These are phyloP conservation scores for Acorus gramineus DNA, from an alignment of 106 monocot genomes.

Conservation along the genomic window DNA sequence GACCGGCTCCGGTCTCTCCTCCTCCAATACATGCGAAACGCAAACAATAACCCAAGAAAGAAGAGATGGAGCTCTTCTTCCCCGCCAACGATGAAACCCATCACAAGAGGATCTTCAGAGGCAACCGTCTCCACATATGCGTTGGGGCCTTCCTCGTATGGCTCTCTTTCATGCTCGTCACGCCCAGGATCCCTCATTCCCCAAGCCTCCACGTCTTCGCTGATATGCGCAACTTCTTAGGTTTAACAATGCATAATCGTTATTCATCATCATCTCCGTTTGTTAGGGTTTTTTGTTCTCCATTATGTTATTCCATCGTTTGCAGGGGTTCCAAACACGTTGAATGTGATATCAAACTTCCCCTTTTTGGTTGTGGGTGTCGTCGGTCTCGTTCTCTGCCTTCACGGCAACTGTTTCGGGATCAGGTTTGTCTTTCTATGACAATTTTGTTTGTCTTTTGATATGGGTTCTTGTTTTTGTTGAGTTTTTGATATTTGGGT, in stretches of 20 bases:
- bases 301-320: neutral
- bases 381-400: constrained; percentile 66
- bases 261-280: neutral
- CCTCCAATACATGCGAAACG: too few relatives aligned
- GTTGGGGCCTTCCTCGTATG: constrained; percentile 13
- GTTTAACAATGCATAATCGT: constrained; percentile 11
- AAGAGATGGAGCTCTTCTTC: too few relatives aligned
- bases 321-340: constrained; percentile 78
- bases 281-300: neutral
- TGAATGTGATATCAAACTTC: constrained; percentile 78
- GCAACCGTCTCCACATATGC: constrained; percentile 13
- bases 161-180: constrained; percentile 35
- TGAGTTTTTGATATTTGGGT: neutral
- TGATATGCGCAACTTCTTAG: constrained; percentile 85
- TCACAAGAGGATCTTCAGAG: too few relatives aligned
- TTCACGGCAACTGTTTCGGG: constrained; percentile 62
- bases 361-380: constrained; percentile 72
- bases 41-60: too few relatives aligned
- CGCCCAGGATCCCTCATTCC: constrained; percentile 55
- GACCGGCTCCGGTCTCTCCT: too few relatives aligned
- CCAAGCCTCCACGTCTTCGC: constrained; percentile 70
- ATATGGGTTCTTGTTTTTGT: neutral
- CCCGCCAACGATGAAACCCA: too few relatives aligned
- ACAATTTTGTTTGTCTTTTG: neutral
- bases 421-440: constrained; percentile 29